Evolutionary conservation across 2,329 filamentous ascomycete genomes (phyloP).

Genomic region (Penicillium paneum): DNA sequence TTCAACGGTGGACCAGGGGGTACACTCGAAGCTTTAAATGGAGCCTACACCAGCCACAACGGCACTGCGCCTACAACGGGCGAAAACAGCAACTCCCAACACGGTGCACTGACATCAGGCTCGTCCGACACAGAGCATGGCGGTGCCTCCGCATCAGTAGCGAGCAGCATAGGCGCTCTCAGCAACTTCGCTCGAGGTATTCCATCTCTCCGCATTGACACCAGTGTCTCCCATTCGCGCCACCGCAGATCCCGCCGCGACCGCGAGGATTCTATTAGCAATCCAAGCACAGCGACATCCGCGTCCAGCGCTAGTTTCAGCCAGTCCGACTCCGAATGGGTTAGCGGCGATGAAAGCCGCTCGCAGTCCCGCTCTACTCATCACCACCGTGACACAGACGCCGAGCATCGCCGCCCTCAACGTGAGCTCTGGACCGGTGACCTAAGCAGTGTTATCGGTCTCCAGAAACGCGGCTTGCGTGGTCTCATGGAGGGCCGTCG

Average conservation of each 20-base stretch:
- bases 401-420: conserved; percentile 31
- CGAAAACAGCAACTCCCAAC: conserved; percentile 23
- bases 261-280: conserved; percentile 41
- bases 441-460: conserved; percentile 82
- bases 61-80: conserved; percentile 20
- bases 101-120: conserved; percentile 34
- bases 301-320: conserved; percentile 40
- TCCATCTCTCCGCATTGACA: conserved; percentile 41
- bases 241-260: conserved; percentile 25
- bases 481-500: conserved; percentile 92
- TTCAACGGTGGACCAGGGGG: conserved; percentile 57
- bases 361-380: conserved; percentile 39
- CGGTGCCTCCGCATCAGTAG: conserved; percentile 24
- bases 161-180: conserved; percentile 28
- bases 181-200: conserved; percentile 29
- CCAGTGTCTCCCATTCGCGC: conserved; percentile 31
- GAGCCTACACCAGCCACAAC: conserved; percentile 28
- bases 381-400: conserved; percentile 40
- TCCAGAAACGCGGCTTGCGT: conserved; percentile 88
- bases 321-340: conserved; percentile 37
- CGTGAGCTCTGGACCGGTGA: conserved; percentile 70
- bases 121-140: conserved; percentile 42
- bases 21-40: conserved; percentile 43
- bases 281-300: conserved; percentile 38
- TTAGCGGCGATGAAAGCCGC: conserved; percentile 25